These are phyloP conservation scores for Blastobotrys capitulatus DNA, from an alignment of 1,139 yeast species.

Conservation along the genomic window DNA sequence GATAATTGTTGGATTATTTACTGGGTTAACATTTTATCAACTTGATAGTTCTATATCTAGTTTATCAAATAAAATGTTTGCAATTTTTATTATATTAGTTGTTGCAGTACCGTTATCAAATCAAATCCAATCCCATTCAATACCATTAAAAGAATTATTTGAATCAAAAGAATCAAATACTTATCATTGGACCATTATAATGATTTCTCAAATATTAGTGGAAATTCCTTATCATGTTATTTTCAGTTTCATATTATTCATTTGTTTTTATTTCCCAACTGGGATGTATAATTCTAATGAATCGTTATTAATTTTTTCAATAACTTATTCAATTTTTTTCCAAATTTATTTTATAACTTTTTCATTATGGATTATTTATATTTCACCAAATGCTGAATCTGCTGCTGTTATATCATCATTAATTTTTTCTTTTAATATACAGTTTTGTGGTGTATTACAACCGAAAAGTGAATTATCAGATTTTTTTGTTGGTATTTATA, in stretches of 20 bases:
- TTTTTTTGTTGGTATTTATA: conserved; percentile 61
- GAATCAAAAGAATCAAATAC: conserved; percentile 65
- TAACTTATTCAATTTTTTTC: conserved; percentile 50
- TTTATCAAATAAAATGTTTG: conserved; percentile 48
- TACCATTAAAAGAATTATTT: conserved; percentile 49
- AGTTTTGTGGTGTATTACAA: conserved; percentile 60
- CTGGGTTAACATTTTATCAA: conserved; percentile 52
- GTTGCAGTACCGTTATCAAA: conserved; percentile 50
- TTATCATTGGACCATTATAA: conserved; percentile 57
- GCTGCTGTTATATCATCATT: conserved; percentile 54
- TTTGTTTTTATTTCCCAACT: conserved; percentile 58
- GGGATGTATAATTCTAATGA: conserved; percentile 34
- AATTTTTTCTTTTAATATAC: conserved; percentile 46
- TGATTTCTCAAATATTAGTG: conserved; percentile 45
- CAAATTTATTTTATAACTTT: conserved; percentile 52
- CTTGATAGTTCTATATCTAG: conserved; percentile 46
- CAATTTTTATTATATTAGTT: conserved; percentile 46
- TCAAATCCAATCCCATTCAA: conserved; percentile 55
- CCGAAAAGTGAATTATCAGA: conserved; percentile 55
- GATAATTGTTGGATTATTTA: conserved; percentile 42
- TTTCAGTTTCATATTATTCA: conserved; percentile 48
- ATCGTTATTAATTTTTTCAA: conserved; percentile 32
- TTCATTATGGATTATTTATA: conserved; percentile 49
- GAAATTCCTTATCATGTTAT: conserved; percentile 55
- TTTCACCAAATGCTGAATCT: conserved; percentile 58